A percentile compares a stretch with the other conserved stretches of the same genome.
Conservation (phyloP, 2,329 filamentous ascomycete genomes). For the Diaporthe velutina region DNA sequence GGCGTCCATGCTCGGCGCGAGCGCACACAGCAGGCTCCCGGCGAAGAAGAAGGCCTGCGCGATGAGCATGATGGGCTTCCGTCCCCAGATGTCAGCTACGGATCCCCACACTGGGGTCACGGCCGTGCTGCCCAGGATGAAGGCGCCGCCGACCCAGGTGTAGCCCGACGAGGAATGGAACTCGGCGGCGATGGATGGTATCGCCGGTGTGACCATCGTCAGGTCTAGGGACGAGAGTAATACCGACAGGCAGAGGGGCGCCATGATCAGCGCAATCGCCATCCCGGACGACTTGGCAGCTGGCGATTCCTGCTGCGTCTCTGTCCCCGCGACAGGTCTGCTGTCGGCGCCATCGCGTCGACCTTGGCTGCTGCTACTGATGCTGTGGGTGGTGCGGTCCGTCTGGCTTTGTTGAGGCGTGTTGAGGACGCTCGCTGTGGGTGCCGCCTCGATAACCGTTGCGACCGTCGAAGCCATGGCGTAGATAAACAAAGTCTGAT, state of each 20-base stretch:
- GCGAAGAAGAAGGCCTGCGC: slow-evolving; percentile 67
- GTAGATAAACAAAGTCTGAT: background rate
- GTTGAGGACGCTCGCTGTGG: background rate
- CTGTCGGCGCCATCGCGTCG: background rate
- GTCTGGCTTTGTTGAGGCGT: background rate
- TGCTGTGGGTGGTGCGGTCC: background rate
- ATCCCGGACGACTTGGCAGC: background rate
- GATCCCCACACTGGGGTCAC: slow-evolving; percentile 79
- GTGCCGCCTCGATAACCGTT: background rate
- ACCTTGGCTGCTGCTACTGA: background rate
- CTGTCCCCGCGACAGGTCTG: background rate
- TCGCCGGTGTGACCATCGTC: slow-evolving; percentile 76
- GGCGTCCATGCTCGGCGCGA: slow-evolving; percentile 63
- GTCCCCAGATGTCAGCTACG: slow-evolving; percentile 69
- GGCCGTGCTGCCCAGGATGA: slow-evolving; percentile 77
- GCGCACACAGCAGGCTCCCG: slow-evolving; percentile 66
- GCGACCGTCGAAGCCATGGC: background rate
- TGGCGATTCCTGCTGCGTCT: background rate
- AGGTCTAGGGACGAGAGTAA: slow-evolving; percentile 69
- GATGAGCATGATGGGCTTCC: slow-evolving; percentile 65
- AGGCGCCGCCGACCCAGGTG: slow-evolving; percentile 82
- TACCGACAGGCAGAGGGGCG: slow-evolving; percentile 43
- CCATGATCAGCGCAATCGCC: slow-evolving; percentile 1
- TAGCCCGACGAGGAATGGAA: slow-evolving; percentile 78
- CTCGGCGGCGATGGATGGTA: slow-evolving; percentile 74